Conservation (phyloP, 1,284 basidiomycete species). For the Microbotryum lychnidis-dioicae region DNA sequence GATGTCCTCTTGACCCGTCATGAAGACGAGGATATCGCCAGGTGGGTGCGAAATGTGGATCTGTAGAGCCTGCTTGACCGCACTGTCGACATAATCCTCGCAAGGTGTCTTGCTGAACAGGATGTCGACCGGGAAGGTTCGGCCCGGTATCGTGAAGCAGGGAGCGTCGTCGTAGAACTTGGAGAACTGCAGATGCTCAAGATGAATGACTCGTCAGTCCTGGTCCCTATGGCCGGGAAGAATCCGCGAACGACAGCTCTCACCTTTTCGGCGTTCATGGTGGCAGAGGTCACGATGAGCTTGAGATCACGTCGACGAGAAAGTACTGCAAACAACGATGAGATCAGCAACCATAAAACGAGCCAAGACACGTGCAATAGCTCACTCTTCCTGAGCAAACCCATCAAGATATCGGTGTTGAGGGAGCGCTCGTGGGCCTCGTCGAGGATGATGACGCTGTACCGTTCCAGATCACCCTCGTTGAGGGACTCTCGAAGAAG, state of each 20-base stretch:
- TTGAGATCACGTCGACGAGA: conserved; percentile 68
- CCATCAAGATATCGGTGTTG: conserved; percentile 93
- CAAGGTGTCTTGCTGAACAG: conserved; percentile 94
- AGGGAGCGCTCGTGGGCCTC: conserved; percentile 94
- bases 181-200: conserved; percentile 54
- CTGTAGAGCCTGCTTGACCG: conserved; percentile 94
- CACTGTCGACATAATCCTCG: conserved; percentile 96
- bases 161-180: conserved; percentile 91
- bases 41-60: conserved; percentile 90
- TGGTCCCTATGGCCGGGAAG: background rate
- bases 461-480: conserved; percentile 86
- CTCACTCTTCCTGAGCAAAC: conserved; percentile 46
- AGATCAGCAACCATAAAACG: background rate
- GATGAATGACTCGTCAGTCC: background rate
- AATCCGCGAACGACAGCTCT: conserved; percentile 41
- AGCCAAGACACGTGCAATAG: background rate
- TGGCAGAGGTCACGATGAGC: conserved; percentile 86
- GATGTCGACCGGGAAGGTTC: conserved; percentile 96
- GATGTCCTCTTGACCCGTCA: conserved; percentile 99
- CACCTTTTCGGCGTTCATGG: conserved; percentile 82
- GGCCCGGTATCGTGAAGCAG: conserved; percentile 91
- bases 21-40: conserved; percentile 96
- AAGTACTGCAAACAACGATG: no score
- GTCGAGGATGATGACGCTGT: conserved; percentile 90
- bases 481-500: conserved; percentile 88